Conservation (phyloP, 257 asterid species). For the Przewalskia tangutica region DNA sequence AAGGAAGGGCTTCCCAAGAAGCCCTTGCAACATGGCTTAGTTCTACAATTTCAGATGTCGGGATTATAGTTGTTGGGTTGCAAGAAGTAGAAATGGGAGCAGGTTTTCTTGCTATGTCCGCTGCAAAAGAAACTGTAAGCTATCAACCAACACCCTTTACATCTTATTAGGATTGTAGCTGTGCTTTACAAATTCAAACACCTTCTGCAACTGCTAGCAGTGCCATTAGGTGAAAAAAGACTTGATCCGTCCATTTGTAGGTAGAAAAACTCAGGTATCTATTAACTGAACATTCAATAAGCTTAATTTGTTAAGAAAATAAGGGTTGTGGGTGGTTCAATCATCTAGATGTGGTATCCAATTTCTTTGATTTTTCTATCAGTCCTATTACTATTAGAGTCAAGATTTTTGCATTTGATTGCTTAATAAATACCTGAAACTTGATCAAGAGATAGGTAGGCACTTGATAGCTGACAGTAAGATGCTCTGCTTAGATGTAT, state of each 20-base stretch:
- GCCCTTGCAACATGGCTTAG: conserved; percentile 89
- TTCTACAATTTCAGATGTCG: conserved; percentile 60
- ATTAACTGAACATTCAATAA: neutral
- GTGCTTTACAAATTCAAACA: neutral
- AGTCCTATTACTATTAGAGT: neutral
- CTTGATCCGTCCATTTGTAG: neutral
- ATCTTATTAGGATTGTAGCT: neutral
- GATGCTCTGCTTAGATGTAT: neutral
- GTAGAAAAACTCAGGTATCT: neutral
- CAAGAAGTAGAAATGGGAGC: conserved; percentile 99
- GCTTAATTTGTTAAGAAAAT: neutral
- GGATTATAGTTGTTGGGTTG: conserved; percentile 77
- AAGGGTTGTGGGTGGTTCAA: neutral
- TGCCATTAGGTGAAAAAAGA: neutral
- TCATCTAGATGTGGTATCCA: neutral
- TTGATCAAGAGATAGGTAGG: neutral
- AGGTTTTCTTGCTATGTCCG: conserved; percentile 98
- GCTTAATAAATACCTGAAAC: neutral
- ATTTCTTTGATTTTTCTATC: neutral
- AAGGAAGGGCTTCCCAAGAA: conserved; percentile 87
- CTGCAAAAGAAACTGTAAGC: conserved; percentile 98
- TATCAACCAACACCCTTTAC: neutral
- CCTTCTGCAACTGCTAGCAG: neutral
- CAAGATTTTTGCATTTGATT: neutral
- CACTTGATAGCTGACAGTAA: neutral